These are phyloP conservation scores for Lotmaria passim DNA, from an alignment of 208 protist genomes.

Conservation along the genomic window DNA sequence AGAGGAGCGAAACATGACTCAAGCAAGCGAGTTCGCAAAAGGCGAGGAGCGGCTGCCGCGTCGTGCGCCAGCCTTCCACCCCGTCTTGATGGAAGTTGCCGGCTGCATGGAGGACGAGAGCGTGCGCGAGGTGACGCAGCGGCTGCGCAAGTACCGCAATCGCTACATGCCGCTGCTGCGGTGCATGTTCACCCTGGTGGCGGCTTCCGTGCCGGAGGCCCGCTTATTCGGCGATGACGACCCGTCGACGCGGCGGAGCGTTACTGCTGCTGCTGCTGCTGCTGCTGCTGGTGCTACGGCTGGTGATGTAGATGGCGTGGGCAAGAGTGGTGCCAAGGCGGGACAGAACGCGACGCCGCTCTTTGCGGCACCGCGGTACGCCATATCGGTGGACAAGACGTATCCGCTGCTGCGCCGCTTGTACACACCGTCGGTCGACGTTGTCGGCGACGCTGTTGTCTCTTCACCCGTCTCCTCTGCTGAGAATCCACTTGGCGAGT, in stretches of 20 bases:
- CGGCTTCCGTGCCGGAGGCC: constrained; percentile 37
- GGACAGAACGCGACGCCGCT: constrained; percentile 3
- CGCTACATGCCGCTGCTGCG: constrained; percentile 71
- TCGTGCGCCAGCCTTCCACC: background rate
- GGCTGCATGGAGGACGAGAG: constrained; percentile 54
- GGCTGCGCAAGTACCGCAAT: constrained; percentile 64
- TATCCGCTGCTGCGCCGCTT: constrained; percentile 37
- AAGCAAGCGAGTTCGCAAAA: background rate
- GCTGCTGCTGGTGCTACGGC: background rate
- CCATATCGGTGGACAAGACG: constrained; percentile 36
- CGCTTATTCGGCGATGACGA: constrained; percentile 45
- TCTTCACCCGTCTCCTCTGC: background rate
- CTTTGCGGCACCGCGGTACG: constrained; percentile 23
- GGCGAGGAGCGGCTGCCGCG: background rate
- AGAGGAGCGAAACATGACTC: background rate
- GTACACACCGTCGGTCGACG: background rate
- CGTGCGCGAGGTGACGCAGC: constrained; percentile 35
- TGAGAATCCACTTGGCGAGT: background rate
- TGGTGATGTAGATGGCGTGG: background rate
- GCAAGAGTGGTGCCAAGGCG: background rate
- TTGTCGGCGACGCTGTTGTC: too few species aligned
- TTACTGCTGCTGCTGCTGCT: too few species aligned
- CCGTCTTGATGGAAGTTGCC: constrained; percentile 46
- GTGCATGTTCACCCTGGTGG: constrained; percentile 55
- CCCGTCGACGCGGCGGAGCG: too few species aligned